phyloP scores from a whole-genome alignment of 768 basidiomycete species.

The Cubamyces sp. region DNA sequence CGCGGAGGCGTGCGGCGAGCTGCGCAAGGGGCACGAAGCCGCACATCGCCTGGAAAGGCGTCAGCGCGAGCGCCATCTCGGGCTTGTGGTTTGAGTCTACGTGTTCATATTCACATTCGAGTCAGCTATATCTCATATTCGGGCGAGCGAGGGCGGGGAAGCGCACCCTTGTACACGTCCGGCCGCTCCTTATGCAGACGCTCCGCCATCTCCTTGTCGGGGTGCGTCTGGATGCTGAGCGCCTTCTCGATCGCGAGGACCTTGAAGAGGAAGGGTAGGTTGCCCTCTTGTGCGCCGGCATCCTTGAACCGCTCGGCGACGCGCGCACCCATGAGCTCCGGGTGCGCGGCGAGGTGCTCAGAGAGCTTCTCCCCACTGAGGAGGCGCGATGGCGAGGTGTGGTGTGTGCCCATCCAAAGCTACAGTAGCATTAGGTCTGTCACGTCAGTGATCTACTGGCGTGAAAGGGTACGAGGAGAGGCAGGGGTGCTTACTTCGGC shows the following conservation, averaged over 20 bases:
- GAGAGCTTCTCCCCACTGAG: constrained; percentile 48
- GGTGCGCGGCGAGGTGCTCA: constrained; percentile 65
- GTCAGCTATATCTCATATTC: not conserved
- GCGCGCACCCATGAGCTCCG: constrained; percentile 56
- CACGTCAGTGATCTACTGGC: not conserved
- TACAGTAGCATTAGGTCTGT: constrained; percentile 37
- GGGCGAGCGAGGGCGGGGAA: not conserved
- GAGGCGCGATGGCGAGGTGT: constrained; percentile 65
- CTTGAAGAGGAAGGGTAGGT: constrained; percentile 60
- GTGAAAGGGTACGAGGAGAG: not conserved
- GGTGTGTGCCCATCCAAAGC: constrained; percentile 99
- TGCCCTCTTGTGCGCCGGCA: constrained; percentile 32
- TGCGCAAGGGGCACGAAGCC: constrained; percentile 84
- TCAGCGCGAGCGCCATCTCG: constrained; percentile 97
- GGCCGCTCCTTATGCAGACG: constrained; percentile 56
- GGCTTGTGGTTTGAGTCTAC: constrained; percentile 97
- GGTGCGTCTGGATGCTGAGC: constrained; percentile 63
- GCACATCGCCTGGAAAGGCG: constrained; percentile 87
- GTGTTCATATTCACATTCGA: not conserved
- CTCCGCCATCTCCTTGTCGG: constrained; percentile 57
- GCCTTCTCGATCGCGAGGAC: constrained; percentile 62
- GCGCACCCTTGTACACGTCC: constrained; percentile 87
- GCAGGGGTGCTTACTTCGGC: constrained; percentile 72
- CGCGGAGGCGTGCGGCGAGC: constrained; percentile 67
- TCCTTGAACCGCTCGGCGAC: constrained; percentile 29